Conservation (phyloP, 495 filamentous ascomycete genomes). For the Cercophora samala region DNA sequence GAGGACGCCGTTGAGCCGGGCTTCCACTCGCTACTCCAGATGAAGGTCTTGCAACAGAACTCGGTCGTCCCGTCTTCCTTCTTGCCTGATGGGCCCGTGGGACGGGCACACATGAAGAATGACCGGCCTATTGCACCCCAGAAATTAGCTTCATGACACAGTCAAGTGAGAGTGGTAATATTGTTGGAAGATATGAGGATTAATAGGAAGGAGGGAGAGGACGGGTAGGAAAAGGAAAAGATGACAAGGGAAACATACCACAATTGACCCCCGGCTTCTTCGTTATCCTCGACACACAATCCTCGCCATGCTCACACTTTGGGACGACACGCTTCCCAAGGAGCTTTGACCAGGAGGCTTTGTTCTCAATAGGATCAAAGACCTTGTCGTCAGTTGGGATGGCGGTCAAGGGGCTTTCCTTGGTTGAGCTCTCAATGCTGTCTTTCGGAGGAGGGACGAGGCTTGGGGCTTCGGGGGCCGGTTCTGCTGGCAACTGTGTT, state of each 20-base stretch:
- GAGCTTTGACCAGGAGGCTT: conserved; percentile 82
- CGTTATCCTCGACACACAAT: conserved; percentile 73
- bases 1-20: background rate
- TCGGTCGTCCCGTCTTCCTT: conserved; percentile 72
- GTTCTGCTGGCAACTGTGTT: background rate
- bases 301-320: conserved; percentile 82
- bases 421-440: conserved; percentile 1
- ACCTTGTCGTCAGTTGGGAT: conserved; percentile 30
- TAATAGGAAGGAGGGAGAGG: background rate
- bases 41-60: conserved; percentile 84
- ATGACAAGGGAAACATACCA: conserved; percentile 35
- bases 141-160: background rate
- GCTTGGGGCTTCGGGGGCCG: background rate
- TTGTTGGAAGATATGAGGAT: background rate
- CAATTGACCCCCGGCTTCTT: conserved; percentile 85
- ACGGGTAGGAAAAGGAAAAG: background rate
- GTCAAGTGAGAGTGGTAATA: too few relatives aligned
- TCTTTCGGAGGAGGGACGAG: conserved; percentile 3
- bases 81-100: conserved; percentile 74
- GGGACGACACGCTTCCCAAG: conserved; percentile 73
- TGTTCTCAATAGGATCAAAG: conserved; percentile 67
- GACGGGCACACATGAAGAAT: conserved; percentile 84
- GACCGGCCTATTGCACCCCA: conserved; percentile 57
- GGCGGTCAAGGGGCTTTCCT: conserved; percentile 1
- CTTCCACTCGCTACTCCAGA: conserved; percentile 85